Base-by-base conservation (phyloP, 2,329 filamentous ascomycete species). In the Leptodontidium sp. region DNA sequence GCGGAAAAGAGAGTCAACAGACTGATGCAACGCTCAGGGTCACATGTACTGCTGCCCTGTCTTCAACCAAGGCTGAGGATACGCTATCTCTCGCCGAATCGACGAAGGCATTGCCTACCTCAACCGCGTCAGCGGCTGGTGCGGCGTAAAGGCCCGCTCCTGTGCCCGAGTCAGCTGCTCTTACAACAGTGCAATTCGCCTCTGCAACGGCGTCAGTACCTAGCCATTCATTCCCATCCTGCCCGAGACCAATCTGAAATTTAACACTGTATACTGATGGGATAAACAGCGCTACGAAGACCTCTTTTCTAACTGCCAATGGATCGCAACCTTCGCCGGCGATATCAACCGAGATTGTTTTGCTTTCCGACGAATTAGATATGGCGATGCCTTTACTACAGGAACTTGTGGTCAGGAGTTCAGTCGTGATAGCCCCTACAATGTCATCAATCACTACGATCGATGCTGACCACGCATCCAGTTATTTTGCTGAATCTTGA, bases 181-280 rank as follows among this genome's bases (percentile, higher is more conserved):
- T 53, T 53, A 26, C 11, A 32, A 15, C 26, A 32, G 24, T 24
- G 26, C 24, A 29, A 53, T 53, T 1, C 24, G 14, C 11, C 21
- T 53, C n/a, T 53, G 50, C 50, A 53, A 53, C 50, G 50, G 32
- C 24, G 50, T 53, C 11, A 53, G 50, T 29, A 21, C 21, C 21
- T 21, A 21, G 21, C 21, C 21, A 21, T 21, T 21, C 21, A 21
- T 21, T 21, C 21, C 21, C 21, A 21, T 21, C 21, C 21, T 21
- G 21, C 21, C 21, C 21, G 21, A 21, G 21, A 21, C 21, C 21
- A 21, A 21, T 21, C 11, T 14, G 4, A 14, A 29, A 29, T 14
- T 32, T 29, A 9, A 29, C 2, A 29, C 9, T 11, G 1, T 32
- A 4, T 21, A 29, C 40, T 45, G 40, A 45, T 8, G 4, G 40